Percentiles rank a stretch among this genome's conserved stretches.
phyloP scores from a whole-genome alignment of 78 protist species.

The Polysphondylium violaceum region DNA sequence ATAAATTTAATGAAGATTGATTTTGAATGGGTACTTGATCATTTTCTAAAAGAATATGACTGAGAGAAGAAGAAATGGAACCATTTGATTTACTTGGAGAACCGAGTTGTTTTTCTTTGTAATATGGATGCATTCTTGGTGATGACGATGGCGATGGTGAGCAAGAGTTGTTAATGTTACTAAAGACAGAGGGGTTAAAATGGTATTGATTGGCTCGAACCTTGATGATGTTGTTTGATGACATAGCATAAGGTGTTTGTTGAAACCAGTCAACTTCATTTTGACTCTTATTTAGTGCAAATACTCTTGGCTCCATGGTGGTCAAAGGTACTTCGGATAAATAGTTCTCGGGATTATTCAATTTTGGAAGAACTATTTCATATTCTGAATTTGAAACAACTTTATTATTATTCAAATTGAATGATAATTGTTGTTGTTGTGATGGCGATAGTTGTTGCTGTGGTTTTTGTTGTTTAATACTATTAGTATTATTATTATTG shows the following conservation, averaged over 20 bases:
- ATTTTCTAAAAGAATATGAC: too few relatives aligned
- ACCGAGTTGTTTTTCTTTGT: too few relatives aligned
- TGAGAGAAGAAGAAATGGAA: too few relatives aligned
- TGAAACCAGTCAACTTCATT: too few relatives aligned
- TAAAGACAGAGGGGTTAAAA: neutral
- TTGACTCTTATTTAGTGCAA: too few relatives aligned
- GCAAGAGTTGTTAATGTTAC: neutral
- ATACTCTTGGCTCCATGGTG: conserved; percentile 12
- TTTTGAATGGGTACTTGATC: too few relatives aligned
- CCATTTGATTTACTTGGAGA: too few relatives aligned
- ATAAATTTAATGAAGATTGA: too few relatives aligned
- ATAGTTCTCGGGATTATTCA: conserved; percentile 17
- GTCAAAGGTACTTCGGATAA: neutral
- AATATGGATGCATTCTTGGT: neutral
- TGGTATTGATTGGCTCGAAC: too few relatives aligned
- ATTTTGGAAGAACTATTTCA: conserved; percentile 24
- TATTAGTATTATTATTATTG: too few relatives aligned
- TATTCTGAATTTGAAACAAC: neutral
- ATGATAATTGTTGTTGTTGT: conserved; percentile 19
- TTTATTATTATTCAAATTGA: neutral
- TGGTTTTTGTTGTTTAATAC: conserved; percentile 5
- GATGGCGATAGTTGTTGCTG: conserved; percentile 1
- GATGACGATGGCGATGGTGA: neutral
- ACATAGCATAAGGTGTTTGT: too few relatives aligned
- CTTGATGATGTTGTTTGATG: too few relatives aligned